Conservation (phyloP, 768 basidiomycete genomes). For the Leccinum rimulosum region DNA sequence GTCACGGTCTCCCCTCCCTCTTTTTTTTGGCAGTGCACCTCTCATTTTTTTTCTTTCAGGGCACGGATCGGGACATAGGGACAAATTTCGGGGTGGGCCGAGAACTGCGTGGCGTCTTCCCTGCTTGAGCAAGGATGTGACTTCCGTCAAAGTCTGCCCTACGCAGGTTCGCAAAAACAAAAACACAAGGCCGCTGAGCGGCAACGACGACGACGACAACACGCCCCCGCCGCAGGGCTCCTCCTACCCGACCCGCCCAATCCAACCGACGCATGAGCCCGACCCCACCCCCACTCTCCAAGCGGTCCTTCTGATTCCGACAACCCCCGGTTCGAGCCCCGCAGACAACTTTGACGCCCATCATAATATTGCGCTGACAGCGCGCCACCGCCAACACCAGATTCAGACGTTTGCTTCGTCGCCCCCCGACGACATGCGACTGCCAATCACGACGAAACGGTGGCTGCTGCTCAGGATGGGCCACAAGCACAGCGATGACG, state of each 20-base stretch:
- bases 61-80: not conserved
- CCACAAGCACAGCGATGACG: not conserved
- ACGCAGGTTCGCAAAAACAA: not conserved
- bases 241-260: not conserved
- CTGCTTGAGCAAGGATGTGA: not conserved
- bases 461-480: not conserved
- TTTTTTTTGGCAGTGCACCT: not conserved
- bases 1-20: not conserved
- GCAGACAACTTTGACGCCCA: not conserved
- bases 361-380: not conserved
- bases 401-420: not conserved
- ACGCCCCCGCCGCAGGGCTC: not conserved
- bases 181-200: not conserved
- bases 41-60: not conserved
- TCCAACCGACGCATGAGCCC: not conserved
- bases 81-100: not conserved
- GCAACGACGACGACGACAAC: not conserved
- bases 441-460: not conserved
- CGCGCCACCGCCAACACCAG: not conserved
- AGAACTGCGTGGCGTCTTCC: not conserved
- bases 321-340: not conserved
- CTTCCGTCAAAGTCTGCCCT: not conserved
- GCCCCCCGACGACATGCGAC: not conserved
- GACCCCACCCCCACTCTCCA: not conserved
- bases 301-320: not conserved